Conservation (phyloP, 225 moss, liverwort and hornwort genomes). For the Takakia lepidozioides region DNA sequence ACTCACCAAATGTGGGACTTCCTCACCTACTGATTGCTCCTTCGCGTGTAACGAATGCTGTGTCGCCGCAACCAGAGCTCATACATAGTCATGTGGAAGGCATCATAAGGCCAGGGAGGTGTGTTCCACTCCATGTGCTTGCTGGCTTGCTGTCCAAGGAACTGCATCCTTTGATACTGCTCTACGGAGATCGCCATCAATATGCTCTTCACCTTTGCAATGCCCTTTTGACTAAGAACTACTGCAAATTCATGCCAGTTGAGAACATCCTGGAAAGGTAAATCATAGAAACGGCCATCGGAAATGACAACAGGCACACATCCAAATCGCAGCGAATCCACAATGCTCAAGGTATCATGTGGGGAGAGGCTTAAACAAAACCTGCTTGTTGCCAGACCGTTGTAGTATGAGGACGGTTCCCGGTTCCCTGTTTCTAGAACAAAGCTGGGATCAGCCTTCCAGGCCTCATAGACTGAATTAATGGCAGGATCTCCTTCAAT, state of each 20-base stretch:
- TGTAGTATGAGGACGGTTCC: constrained; percentile 18
- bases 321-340: constrained; percentile 46
- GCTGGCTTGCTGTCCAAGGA: constrained; percentile 51
- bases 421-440: constrained; percentile 22
- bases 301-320: constrained; percentile 77
- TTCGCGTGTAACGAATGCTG: constrained; percentile 64
- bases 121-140: constrained; percentile 78
- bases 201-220: constrained; percentile 25
- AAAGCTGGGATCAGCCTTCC: constrained; percentile 35
- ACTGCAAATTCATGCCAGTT: constrained; percentile 63
- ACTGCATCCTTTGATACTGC: constrained; percentile 58
- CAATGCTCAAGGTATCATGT: constrained; percentile 31
- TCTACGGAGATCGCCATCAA: constrained; percentile 18
- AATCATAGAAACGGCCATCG: constrained; percentile 36
- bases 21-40: too few relatives aligned
- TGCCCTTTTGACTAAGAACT: constrained; percentile 30
- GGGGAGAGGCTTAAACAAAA: constrained; percentile 58
- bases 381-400: constrained; percentile 38
- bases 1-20: too few relatives aligned
- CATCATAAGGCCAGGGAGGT: constrained; percentile 62
- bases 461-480: constrained; percentile 10
- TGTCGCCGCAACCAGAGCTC: constrained; percentile 88
- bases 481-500: constrained; percentile 6
- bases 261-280: constrained; percentile 77
- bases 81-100: constrained; percentile 66